Conservation (phyloP, 345 rosid genomes). For the Diplotaxis tenuifolia region DNA sequence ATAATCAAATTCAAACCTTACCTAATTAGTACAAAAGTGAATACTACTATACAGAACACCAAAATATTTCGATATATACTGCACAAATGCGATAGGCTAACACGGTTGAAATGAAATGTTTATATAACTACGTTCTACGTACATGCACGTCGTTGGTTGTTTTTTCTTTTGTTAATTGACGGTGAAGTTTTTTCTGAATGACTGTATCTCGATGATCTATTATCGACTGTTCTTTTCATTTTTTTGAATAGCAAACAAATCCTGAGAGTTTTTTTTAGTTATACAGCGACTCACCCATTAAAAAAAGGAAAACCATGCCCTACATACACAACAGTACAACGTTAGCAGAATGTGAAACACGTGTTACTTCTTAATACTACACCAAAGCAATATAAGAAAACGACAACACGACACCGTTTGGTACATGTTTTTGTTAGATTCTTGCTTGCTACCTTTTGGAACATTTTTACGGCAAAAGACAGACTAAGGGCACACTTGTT, state of each 20-base stretch:
- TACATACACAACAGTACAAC: neutral
- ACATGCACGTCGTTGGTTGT: neutral
- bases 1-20: neutral
- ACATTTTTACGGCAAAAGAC: neutral
- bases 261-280: neutral
- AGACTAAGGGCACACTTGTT: neutral
- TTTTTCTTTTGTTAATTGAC: neutral
- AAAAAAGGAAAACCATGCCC: neutral
- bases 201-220: no score
- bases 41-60: neutral
- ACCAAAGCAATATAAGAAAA: neutral
- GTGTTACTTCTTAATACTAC: constrained; percentile 5
- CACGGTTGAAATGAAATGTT: neutral
- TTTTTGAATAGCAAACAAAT: no score
- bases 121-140: neutral
- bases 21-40: neutral
- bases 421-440: neutral
- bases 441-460: neutral
- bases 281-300: neutral
- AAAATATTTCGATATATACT: neutral
- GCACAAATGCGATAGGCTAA: neutral
- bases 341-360: neutral
- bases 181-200: no score
- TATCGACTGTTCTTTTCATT: no score
- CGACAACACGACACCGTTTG: neutral